A percentile compares a stretch with the other conserved stretches of the same genome.
phyloP scores from a whole-genome alignment of 257 asterid species.

The Solanum boliviense region DNA sequence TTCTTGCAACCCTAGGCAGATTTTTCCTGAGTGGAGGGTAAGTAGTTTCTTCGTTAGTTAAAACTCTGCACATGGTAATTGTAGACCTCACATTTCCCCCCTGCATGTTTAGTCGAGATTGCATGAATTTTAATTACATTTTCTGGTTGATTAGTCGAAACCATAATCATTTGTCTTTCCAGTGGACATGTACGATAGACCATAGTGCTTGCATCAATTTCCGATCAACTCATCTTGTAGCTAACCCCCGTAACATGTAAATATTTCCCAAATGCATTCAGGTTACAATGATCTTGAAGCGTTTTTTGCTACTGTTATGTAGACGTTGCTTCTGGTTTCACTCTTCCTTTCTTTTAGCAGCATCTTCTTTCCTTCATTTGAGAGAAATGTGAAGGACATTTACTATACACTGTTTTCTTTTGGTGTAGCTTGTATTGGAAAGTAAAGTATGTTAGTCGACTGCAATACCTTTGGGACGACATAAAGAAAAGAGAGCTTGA shows the following conservation, averaged over 20 bases:
- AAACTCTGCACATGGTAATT: background rate
- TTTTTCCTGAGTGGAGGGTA: conserved; percentile 85
- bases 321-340: background rate
- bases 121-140: background rate
- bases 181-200: background rate
- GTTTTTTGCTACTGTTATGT: background rate
- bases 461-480: conserved; percentile 88
- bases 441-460: conserved; percentile 79
- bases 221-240: background rate
- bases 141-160: background rate
- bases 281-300: background rate
- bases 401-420: background rate
- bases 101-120: background rate
- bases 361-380: background rate
- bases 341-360: background rate
- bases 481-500: conserved; percentile 70
- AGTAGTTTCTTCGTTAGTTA: conserved; percentile 12
- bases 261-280: background rate
- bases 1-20: conserved; percentile 86
- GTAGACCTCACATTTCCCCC: background rate
- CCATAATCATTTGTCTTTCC: background rate
- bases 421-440: conserved; percentile 71
- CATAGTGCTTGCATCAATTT: background rate
- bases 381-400: background rate
- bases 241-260: background rate